A percentile compares a stretch with the other conserved stretches of the same genome.
phyloP scores from a whole-genome alignment of 768 basidiomycete species.

The Mycena maculata region DNA sequence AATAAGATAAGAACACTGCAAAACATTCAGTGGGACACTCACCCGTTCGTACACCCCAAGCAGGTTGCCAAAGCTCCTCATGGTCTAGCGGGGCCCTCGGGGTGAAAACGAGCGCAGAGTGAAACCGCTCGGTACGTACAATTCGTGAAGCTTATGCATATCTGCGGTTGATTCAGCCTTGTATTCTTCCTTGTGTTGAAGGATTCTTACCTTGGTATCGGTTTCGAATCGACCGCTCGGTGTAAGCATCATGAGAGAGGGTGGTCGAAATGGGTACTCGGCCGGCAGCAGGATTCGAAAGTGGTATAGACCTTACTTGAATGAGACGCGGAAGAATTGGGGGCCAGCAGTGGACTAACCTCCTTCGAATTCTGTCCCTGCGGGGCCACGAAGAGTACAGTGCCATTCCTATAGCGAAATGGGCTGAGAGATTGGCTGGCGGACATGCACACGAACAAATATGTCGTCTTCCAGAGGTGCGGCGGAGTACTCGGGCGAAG shows the following conservation, averaged over 20 bases:
- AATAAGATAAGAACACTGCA: conserved; percentile 11
- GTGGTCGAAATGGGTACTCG: conserved; percentile 96
- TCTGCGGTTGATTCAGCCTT: conserved; percentile 56
- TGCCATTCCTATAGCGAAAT: conserved; percentile 80
- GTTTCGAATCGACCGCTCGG: conserved; percentile 98
- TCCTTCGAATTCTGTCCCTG: conserved; percentile 91
- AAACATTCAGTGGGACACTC: conserved; percentile 32
- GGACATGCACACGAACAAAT: conserved; percentile 67
- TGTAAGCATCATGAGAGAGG: conserved; percentile 95
- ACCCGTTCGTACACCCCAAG: conserved; percentile 98
- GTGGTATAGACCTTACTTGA: conserved; percentile 76
- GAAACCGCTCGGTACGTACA: conserved; percentile 61
- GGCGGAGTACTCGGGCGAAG: conserved; percentile 88
- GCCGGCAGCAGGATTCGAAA: conserved; percentile 91
- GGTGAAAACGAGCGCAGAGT: not conserved
- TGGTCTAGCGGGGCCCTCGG: conserved; percentile 67
- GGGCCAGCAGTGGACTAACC: conserved; percentile 50
- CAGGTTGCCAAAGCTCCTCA: conserved; percentile 97
- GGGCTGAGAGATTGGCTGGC: conserved; percentile 32
- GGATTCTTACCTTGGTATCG: conserved; percentile 83
- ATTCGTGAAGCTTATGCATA: conserved; percentile 93
- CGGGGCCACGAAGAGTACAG: conserved; percentile 92
- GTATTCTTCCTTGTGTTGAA: not conserved
- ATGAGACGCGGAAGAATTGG: not conserved
- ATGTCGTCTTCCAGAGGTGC: conserved; percentile 92